These are phyloP conservation scores for Shiraia sp. DNA, from an alignment of 2,329 filamentous ascomycete species.

Conservation along the genomic window DNA sequence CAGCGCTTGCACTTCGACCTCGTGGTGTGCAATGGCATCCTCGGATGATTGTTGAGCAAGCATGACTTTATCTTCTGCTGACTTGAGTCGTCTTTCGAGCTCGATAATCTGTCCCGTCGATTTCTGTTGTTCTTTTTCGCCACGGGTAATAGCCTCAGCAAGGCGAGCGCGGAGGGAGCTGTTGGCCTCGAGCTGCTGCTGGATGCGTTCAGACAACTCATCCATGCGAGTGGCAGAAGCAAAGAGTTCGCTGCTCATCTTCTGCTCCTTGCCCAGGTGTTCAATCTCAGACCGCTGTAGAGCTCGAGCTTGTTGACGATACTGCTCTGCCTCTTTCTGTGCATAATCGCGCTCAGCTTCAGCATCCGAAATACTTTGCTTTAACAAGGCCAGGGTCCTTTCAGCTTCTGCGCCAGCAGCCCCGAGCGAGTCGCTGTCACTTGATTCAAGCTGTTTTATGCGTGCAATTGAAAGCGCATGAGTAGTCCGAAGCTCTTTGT, in stretches of 20 bases:
- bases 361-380: constrained; percentile 69
- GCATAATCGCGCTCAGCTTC: constrained; percentile 75
- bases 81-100: constrained; percentile 78
- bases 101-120: constrained; percentile 82
- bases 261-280: constrained; percentile 63
- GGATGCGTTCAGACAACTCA: constrained; percentile 76
- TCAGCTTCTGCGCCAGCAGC: constrained; percentile 56
- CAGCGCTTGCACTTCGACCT: constrained; percentile 78
- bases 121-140: constrained; percentile 79
- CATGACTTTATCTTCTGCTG: constrained; percentile 82
- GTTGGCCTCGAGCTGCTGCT: constrained; percentile 79
- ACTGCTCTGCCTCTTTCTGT: constrained; percentile 64
- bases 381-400: constrained; percentile 66
- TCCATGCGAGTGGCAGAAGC: constrained; percentile 78
- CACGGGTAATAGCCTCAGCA: constrained; percentile 76
- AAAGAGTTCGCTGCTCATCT: constrained; percentile 69
- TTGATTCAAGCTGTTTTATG: constrained; percentile 66
- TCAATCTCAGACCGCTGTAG: constrained; percentile 61
- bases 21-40: constrained; percentile 78
- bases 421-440: constrained; percentile 47
- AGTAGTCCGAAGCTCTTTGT: constrained; percentile 73
- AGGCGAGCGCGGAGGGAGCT: constrained; percentile 74
- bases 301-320: constrained; percentile 64
- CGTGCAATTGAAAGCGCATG: constrained; percentile 69
- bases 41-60: constrained; percentile 84